Conservation (phyloP, 352 stramenopile genomes). For the Thalassiosira mediterranea region DNA sequence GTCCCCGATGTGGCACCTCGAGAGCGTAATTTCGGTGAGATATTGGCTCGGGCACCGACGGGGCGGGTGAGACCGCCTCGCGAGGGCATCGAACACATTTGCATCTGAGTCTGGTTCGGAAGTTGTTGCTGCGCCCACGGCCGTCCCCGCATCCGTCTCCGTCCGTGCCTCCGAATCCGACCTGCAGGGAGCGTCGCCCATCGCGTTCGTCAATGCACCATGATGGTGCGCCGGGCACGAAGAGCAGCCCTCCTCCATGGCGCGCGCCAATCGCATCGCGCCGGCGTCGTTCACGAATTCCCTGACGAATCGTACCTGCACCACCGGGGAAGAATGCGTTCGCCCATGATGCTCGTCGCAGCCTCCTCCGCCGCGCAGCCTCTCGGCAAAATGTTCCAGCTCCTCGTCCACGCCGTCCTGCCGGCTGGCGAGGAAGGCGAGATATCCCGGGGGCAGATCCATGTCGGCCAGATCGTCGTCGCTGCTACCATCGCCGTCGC, state of each 20-base stretch:
- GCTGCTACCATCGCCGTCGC: not conserved
- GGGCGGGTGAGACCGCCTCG: too few relatives aligned
- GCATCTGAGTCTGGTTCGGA: too few relatives aligned
- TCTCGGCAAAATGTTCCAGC: not conserved
- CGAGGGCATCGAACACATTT: too few relatives aligned
- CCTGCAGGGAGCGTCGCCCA: not conserved
- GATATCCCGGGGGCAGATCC: slow-evolving; percentile 1
- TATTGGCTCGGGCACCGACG: not conserved
- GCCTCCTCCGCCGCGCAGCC: not conserved
- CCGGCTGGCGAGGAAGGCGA: slow-evolving; percentile 1
- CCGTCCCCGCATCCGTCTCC: too few relatives aligned
- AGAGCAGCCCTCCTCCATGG: slow-evolving; percentile 11
- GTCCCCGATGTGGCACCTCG: slow-evolving; percentile 1
- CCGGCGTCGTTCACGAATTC: slow-evolving; percentile 2
- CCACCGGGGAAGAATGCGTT: not conserved
- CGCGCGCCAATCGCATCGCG: not conserved
- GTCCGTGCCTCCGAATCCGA: too few relatives aligned
- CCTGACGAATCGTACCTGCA: slow-evolving; percentile 1
- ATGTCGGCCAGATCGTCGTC: slow-evolving; percentile 2
- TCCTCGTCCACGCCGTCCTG: not conserved
- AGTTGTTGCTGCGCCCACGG: too few relatives aligned
- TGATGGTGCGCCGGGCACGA: slow-evolving; percentile 1
- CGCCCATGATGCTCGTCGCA: too few relatives aligned
- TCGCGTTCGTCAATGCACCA: not conserved
- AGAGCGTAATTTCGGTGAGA: not conserved